A percentile compares a stretch with the other conserved stretches of the same genome.
Evolutionary conservation across 345 rosid species (phyloP).

Genomic region (Erysimum cheiranthoides): DNA sequence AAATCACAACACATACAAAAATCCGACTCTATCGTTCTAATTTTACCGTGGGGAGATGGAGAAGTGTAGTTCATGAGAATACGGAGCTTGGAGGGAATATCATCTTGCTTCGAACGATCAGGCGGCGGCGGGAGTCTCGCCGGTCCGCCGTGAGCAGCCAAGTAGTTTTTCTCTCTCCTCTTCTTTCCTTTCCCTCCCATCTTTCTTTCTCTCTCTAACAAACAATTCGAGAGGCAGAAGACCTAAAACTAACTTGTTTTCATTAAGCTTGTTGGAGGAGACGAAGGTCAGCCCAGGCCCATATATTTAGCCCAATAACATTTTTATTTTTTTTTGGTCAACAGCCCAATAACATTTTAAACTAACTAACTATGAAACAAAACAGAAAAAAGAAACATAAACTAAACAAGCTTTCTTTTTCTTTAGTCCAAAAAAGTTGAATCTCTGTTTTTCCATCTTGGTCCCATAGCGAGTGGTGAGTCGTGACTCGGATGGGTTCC

Average conservation of each 20-base stretch:
- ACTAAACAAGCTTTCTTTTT: too few relatives aligned
- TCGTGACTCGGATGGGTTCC: constrained; percentile 3
- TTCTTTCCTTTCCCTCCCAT: constrained; percentile 85
- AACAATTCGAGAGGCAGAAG: background rate
- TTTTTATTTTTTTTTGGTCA: too few relatives aligned
- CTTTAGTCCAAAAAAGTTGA: background rate
- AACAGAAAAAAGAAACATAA: background rate
- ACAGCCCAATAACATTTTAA: constrained; percentile 11
- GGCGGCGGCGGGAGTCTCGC: constrained; percentile 89
- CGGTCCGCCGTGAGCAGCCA: constrained; percentile 80
- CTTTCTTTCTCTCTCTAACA: constrained; percentile 26
- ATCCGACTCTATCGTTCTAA: background rate
- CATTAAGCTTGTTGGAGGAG: background rate
- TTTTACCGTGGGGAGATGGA: constrained; percentile 38
- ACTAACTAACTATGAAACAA: background rate
- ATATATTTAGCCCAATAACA: constrained; percentile 12
- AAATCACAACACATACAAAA: background rate
- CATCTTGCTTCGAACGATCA: constrained; percentile 66
- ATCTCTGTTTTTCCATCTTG: constrained; percentile 12
- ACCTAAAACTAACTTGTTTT: background rate
- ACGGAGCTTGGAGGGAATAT: constrained; percentile 85
- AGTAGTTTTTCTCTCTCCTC: constrained; percentile 85
- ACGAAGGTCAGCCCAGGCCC: constrained; percentile 12
- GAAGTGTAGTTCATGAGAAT: constrained; percentile 65
- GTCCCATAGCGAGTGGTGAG: background rate